A percentile compares a stretch with the other conserved stretches of the same genome.
Conservation (phyloP, 2,329 filamentous ascomycete species). For the Orbilia quercus region DNA sequence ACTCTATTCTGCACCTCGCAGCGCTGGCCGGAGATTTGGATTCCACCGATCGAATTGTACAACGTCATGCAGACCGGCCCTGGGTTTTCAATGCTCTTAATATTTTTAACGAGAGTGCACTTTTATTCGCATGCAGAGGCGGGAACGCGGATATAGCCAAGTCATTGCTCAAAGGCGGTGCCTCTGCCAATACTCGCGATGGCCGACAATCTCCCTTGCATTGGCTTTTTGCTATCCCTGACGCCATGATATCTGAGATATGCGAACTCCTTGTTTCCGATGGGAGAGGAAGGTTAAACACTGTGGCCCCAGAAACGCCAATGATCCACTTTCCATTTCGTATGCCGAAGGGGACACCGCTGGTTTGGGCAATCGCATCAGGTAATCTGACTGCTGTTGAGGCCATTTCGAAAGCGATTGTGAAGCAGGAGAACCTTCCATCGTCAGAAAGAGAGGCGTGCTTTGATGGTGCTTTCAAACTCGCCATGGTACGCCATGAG, state of each 20-base stretch:
- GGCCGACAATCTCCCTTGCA: slow-evolving; percentile 33
- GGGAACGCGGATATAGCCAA: slow-evolving; percentile 34
- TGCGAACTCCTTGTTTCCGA: slow-evolving; percentile 27
- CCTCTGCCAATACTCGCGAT: slow-evolving; percentile 33
- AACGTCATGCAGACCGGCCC: slow-evolving; percentile 4
- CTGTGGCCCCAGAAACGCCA: slow-evolving; percentile 28
- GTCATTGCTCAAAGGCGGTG: slow-evolving; percentile 20
- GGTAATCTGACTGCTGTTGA: slow-evolving; percentile 24
- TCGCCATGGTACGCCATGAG: slow-evolving; percentile 46
- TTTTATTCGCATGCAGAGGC: slow-evolving; percentile 35
- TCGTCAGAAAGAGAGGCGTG: slow-evolving; percentile 20
- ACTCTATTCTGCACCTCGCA: slow-evolving; percentile 39
- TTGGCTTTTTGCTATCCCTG: slow-evolving; percentile 41
- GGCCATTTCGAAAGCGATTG: slow-evolving; percentile 25
- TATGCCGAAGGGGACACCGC: slow-evolving; percentile 33
- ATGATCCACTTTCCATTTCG: slow-evolving; percentile 46
- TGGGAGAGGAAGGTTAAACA: slow-evolving; percentile 19
- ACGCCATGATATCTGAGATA: slow-evolving; percentile 17
- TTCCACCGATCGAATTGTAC: not conserved
- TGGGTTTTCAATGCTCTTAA: slow-evolving; percentile 40
- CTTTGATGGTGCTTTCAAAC: slow-evolving; percentile 36
- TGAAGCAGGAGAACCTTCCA: slow-evolving; percentile 4
- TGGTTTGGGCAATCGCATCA: slow-evolving; percentile 32
- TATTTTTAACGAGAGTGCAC: slow-evolving; percentile 26
- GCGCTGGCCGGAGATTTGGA: slow-evolving; percentile 33